Evolutionary conservation across 768 basidiomycete species (phyloP).

Genomic region (Leccinellum luteum): DNA sequence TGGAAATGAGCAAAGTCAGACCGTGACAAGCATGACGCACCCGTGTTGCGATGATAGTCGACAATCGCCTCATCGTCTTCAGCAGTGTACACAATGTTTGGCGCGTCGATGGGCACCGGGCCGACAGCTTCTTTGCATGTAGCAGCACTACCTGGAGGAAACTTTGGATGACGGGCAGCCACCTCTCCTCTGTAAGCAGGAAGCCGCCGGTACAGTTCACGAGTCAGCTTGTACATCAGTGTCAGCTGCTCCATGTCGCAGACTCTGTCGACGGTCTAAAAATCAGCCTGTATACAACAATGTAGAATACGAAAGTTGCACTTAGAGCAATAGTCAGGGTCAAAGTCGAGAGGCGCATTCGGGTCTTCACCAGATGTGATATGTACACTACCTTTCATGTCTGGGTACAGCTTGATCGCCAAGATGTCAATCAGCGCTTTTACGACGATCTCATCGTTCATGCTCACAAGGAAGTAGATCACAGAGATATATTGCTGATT

Average conservation of each 20-base stretch:
- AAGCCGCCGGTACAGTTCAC: conserved; percentile 59
- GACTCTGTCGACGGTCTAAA: conserved; percentile 10
- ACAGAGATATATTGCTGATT: not conserved
- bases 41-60: not conserved
- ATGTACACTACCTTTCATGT: conserved; percentile 46
- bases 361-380: conserved; percentile 42
- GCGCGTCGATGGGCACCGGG: conserved; percentile 12
- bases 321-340: conserved; percentile 44
- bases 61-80: not conserved
- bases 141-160: conserved; percentile 29
- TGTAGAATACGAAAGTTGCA: conserved; percentile 17
- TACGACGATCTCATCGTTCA: too few species aligned
- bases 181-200: conserved; percentile 25
- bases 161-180: conserved; percentile 24
- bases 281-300: not conserved
- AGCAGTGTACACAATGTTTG: not conserved
- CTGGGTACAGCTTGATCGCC: conserved; percentile 39
- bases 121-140: conserved; percentile 12
- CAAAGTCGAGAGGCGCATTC: conserved; percentile 43
- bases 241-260: conserved; percentile 44
- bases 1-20: not conserved
- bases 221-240: conserved; percentile 53
- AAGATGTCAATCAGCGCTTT: not conserved
- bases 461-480: conserved; percentile 29
- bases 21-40: not conserved